Evolutionary conservation across 2,329 filamentous ascomycete genomes (phyloP).

Genomic region (Pseudocercospora vitis): DNA sequence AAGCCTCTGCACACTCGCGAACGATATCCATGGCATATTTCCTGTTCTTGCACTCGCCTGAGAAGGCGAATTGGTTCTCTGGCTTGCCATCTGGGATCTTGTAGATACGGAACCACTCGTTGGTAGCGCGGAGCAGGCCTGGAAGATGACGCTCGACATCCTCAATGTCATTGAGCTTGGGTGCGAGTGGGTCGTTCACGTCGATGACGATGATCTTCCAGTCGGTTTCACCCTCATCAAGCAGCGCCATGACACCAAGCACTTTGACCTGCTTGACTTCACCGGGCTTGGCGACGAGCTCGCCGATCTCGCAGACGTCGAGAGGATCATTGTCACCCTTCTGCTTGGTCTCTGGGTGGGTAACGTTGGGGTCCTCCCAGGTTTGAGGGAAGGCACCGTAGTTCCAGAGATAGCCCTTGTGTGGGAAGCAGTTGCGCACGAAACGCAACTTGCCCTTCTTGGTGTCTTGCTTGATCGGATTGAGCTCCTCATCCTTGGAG

Average conservation of each 20-base stretch:
- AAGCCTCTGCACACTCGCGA: constrained; percentile 92
- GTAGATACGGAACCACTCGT: constrained; percentile 99
- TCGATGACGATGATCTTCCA: constrained; percentile 99
- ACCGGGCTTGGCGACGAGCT: constrained; percentile 92
- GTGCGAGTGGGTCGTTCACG: constrained; percentile 91
- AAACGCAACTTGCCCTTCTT: constrained; percentile 99
- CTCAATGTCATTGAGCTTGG: constrained; percentile 97
- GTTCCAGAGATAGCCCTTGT: constrained; percentile 99
- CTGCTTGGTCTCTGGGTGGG: constrained; percentile 98
- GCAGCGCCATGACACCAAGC: constrained; percentile 96
- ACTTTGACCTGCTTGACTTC: constrained; percentile 99
- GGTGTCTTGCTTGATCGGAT: constrained; percentile 98
- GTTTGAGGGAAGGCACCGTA: constrained; percentile 99
- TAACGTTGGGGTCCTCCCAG: constrained; percentile 95
- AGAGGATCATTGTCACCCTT: constrained; percentile 99
- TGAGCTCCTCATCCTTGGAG: constrained; percentile 96
- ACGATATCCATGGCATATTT: constrained; percentile 96
- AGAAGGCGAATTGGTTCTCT: constrained; percentile 99
- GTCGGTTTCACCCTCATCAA: constrained; percentile 99
- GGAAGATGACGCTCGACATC: constrained; percentile 98
- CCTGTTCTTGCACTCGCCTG: constrained; percentile 99
- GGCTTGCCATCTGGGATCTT: constrained; percentile 99
- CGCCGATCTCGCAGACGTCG: constrained; percentile 98
- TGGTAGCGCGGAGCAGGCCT: constrained; percentile 93
- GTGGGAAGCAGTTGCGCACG: constrained; percentile 99